phyloP scores from a whole-genome alignment of 495 filamentous ascomycete species.

The Durotheca rogersii region DNA sequence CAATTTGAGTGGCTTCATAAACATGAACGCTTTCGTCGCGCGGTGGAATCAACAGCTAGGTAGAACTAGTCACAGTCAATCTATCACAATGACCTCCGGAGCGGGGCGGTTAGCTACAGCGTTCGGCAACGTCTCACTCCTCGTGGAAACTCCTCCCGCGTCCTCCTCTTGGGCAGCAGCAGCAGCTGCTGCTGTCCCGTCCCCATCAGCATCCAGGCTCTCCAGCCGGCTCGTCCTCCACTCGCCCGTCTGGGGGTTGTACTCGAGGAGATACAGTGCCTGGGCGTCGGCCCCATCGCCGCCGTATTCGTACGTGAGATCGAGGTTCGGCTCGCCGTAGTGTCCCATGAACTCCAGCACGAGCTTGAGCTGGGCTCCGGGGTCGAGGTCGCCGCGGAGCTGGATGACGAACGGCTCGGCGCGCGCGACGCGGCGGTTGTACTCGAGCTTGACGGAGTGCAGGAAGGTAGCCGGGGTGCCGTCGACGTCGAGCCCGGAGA shows the following conservation, averaged over 20 bases:
- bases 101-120: neutral
- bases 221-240: constrained; percentile 34
- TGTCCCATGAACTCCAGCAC: constrained; percentile 51
- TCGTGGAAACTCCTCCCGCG: neutral
- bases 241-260: constrained; percentile 40
- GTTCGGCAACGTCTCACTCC: neutral
- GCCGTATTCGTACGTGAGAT: constrained; percentile 28
- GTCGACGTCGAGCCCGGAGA: constrained; percentile 44
- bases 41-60: too few relatives aligned
- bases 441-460: constrained; percentile 38
- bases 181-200: too few relatives aligned
- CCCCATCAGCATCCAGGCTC: neutral
- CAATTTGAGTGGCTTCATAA: too few relatives aligned
- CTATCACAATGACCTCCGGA: neutral
- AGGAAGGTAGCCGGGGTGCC: constrained; percentile 48
- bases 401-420: constrained; percentile 43
- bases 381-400: constrained; percentile 34
- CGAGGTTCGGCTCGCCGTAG: constrained; percentile 45
- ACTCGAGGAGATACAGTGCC: constrained; percentile 42
- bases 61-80: neutral
- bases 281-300: constrained; percentile 1
- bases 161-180: neutral
- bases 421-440: constrained; percentile 36
- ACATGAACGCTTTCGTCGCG: too few relatives aligned
- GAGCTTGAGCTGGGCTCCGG: constrained; percentile 31